Conservation (phyloP, 2,329 filamentous ascomycete genomes). For the Endoconidiophora laricicola region DNA sequence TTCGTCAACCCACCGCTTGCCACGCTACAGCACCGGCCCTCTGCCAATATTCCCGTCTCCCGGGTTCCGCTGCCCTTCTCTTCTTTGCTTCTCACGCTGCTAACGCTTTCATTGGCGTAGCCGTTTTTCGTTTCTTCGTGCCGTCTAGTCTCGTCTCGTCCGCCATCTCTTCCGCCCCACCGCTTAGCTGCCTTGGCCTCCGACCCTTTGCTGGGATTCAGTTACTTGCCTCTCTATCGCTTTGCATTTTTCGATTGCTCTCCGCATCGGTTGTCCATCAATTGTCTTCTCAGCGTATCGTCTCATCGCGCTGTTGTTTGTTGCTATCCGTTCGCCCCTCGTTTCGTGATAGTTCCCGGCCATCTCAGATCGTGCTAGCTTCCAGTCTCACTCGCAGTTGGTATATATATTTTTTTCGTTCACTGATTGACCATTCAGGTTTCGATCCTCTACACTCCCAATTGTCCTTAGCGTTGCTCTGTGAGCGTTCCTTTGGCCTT, state of each 20-base stretch:
- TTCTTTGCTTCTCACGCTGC: constrained; percentile 8
- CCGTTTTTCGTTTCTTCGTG: constrained; percentile 10
- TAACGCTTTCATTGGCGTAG: constrained; percentile 9
- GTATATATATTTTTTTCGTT: no score
- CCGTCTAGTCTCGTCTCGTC: constrained; percentile 1
- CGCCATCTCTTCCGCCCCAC: background rate
- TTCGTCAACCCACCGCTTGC: constrained; percentile 10
- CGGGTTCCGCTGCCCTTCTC: constrained; percentile 12
- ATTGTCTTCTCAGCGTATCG: constrained; percentile 6
- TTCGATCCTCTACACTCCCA: background rate
- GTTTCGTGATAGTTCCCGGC: no score
- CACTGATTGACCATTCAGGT: no score
- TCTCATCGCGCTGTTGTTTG: background rate
- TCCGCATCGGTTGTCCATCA: constrained; percentile 3
- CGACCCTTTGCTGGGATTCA: background rate
- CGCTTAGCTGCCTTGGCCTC: background rate
- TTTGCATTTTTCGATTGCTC: constrained; percentile 9
- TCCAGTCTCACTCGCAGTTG: no score
- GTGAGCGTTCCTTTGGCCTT: background rate
- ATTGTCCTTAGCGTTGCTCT: constrained; percentile 2
- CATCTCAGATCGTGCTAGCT: no score
- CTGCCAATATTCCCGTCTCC: constrained; percentile 10
- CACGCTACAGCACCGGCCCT: constrained; percentile 12
- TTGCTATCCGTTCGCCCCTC: no score
- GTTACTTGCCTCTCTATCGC: constrained; percentile 2